These are phyloP conservation scores for Pseudonitzschia multiseries DNA, from an alignment of 108 stramenopile species.

Conservation along the genomic window DNA sequence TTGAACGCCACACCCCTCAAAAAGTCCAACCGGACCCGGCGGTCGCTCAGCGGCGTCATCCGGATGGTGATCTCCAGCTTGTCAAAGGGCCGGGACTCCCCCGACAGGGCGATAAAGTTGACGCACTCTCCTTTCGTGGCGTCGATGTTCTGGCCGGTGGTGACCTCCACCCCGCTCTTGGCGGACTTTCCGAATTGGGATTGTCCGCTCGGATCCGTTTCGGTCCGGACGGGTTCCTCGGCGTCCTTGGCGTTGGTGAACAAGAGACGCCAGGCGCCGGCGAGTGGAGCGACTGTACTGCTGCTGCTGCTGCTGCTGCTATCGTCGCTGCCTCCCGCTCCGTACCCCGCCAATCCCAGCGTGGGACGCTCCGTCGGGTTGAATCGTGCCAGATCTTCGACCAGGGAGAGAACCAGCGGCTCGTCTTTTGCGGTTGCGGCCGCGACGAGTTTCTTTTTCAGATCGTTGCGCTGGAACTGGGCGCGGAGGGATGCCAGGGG, in stretches of 20 bases:
- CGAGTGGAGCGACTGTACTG: slow-evolving; percentile 10
- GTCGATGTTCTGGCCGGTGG: slow-evolving; percentile 19
- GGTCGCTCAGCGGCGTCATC: slow-evolving; percentile 14
- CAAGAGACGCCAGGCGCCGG: slow-evolving; percentile 43
- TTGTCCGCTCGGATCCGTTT: background rate
- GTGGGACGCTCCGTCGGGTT: slow-evolving; percentile 4
- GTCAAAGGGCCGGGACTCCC: slow-evolving; percentile 10
- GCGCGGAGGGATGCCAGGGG: background rate
- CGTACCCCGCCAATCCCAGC: background rate
- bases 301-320: background rate
- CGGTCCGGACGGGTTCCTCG: slow-evolving; percentile 23
- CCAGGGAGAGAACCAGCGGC: slow-evolving; percentile 1
- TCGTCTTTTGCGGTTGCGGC: slow-evolving; percentile 10
- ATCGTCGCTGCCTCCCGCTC: background rate
- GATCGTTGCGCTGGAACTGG: slow-evolving; percentile 3
- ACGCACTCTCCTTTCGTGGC: slow-evolving; percentile 16
- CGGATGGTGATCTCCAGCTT: slow-evolving; percentile 15
- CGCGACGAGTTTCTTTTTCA: slow-evolving; percentile 13
- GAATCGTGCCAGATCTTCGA: slow-evolving; percentile 10
- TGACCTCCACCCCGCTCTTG: slow-evolving; percentile 9
- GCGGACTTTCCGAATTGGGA: slow-evolving; percentile 4
- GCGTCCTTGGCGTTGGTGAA: slow-evolving; percentile 50
- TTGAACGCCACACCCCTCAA: slow-evolving; percentile 3
- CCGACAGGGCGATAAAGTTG: slow-evolving; percentile 12
- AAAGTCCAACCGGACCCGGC: slow-evolving; percentile 19